Conservation (phyloP, 148 eudicot species). For the Nyssa sinensis region DNA sequence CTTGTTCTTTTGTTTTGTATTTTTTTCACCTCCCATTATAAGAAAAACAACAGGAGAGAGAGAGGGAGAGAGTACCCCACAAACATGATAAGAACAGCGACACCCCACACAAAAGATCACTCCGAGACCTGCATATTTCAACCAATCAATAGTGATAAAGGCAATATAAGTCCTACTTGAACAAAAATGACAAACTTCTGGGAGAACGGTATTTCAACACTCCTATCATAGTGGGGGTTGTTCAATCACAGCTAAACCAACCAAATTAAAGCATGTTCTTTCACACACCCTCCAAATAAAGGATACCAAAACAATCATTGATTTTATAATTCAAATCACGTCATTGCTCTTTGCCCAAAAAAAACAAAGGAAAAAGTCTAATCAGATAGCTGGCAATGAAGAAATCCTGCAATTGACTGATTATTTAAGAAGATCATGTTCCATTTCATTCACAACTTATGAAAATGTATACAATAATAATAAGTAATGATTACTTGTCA, state of each 20-base stretch:
- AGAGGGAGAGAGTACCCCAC: background rate
- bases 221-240: background rate
- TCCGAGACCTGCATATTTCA: background rate
- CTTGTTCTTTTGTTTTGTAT: background rate
- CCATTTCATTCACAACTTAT: no score
- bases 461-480: no score
- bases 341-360: no score
- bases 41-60: background rate
- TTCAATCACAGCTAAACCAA: background rate
- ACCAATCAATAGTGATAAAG: background rate
- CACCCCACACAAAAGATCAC: background rate
- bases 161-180: background rate
- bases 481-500: no score
- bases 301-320: background rate
- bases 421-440: no score
- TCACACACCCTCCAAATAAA: background rate
- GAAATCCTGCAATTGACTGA: background rate
- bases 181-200: background rate
- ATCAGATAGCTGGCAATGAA: constrained; percentile 1
- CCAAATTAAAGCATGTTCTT: background rate
- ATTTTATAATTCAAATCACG: background rate
- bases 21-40: background rate
- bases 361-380: background rate
- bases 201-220: background rate
- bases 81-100: background rate